These are phyloP conservation scores for Fusarium bulbicola DNA, from an alignment of 2,329 filamentous ascomycete genomes.

Conservation along the genomic window DNA sequence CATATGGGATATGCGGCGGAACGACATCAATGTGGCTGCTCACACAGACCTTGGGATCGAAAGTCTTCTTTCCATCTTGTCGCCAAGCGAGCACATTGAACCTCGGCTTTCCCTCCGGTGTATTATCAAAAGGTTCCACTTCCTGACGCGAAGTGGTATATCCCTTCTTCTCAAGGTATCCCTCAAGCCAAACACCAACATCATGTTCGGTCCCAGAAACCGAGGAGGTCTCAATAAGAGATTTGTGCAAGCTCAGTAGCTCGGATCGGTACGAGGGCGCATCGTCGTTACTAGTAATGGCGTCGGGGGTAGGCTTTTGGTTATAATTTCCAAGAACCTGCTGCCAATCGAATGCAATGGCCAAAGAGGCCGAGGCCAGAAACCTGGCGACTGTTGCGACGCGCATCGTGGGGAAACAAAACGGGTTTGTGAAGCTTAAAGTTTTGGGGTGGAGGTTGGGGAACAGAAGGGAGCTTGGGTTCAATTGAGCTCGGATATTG, in stretches of 20 bases:
- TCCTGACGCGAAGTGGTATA: constrained; percentile 57
- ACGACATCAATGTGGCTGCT: constrained; percentile 86
- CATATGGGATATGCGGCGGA: constrained; percentile 77
- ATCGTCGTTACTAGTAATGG: not conserved
- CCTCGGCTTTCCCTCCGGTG: constrained; percentile 41
- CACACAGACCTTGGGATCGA: constrained; percentile 69
- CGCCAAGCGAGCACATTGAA: constrained; percentile 83
- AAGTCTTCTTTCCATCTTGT: constrained; percentile 49
- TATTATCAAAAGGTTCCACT: constrained; percentile 47
- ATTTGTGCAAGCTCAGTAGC: constrained; percentile 77
- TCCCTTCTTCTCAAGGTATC: constrained; percentile 65
- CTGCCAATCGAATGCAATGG: constrained; percentile 18
- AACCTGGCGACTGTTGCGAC: constrained; percentile 15
- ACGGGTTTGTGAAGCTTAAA: constrained; percentile 3
- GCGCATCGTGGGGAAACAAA: constrained; percentile 18
- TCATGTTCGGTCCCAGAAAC: constrained; percentile 73
- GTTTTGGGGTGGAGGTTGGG: constrained; percentile 12
- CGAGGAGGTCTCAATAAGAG: constrained; percentile 78
- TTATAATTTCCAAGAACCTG: constrained; percentile 8
- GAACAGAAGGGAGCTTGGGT: constrained; percentile 8
- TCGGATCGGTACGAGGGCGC: constrained; percentile 52
- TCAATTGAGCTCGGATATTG: constrained; percentile 25
- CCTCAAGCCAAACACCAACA: constrained; percentile 73
- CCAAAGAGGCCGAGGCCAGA: constrained; percentile 21
- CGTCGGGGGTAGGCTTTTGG: not conserved